A percentile compares a stretch with the other conserved stretches of the same genome.
Evolutionary conservation across 371 early-diverging fungal species (phyloP).

Genomic region (Mucor plumbeus): DNA sequence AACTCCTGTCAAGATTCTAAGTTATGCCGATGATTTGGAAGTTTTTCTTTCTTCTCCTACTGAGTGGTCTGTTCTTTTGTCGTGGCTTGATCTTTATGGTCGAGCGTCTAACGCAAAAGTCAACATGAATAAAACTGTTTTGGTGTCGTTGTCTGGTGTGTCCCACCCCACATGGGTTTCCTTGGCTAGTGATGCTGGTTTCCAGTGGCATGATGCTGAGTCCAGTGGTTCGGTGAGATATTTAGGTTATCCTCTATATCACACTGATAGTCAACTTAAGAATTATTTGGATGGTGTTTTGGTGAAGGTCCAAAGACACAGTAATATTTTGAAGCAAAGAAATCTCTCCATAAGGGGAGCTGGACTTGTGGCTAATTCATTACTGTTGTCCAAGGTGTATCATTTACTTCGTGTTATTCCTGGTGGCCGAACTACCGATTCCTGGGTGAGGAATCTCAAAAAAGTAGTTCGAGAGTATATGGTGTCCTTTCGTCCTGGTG

Average conservation of each 20-base stretch:
- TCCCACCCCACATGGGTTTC: not conserved
- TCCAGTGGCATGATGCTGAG: not conserved
- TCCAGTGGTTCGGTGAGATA: not conserved
- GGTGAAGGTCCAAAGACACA: constrained; percentile 1
- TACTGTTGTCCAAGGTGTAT: constrained; percentile 12
- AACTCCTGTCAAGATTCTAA: not conserved
- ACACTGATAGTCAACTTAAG: not conserved
- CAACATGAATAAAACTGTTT: constrained; percentile 14
- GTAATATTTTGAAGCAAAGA: not conserved
- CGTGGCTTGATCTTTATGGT: not conserved
- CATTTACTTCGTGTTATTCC: constrained; percentile 8
- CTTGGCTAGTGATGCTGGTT: not conserved
- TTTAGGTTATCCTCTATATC: constrained; percentile 22
- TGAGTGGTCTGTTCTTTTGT: not conserved
- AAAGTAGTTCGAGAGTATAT: not conserved
- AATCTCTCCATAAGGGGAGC: constrained; percentile 11
- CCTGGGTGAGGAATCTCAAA: not conserved
- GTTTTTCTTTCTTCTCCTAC: too few relatives aligned
- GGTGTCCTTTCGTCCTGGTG: not conserved
- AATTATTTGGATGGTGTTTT: not conserved
- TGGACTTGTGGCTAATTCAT: constrained; percentile 17
- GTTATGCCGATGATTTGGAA: not conserved
- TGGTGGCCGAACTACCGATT: not conserved
- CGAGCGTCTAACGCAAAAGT: constrained; percentile 23
- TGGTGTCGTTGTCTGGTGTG: constrained; percentile 17